Conservation (phyloP, 2,329 filamentous ascomycete genomes). For the Ceratocystis harringtonii region DNA sequence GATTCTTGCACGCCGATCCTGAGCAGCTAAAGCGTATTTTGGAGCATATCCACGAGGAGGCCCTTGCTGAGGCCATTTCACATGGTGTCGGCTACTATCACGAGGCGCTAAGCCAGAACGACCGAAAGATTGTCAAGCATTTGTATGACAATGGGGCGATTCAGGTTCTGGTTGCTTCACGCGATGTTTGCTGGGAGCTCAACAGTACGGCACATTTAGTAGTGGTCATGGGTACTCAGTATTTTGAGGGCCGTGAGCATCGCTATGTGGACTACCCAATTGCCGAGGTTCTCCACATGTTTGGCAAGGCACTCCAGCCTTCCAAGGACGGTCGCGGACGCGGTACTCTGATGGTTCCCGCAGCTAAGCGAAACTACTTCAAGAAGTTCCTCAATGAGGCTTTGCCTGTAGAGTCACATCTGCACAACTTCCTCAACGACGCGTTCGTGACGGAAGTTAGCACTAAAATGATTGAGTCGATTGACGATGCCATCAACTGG, state of each 20-base stretch:
- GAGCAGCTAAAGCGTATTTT: slow-evolving; percentile 73
- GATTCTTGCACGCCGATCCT: slow-evolving; percentile 74
- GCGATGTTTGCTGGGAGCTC: slow-evolving; percentile 94
- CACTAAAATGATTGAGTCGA: slow-evolving; percentile 87
- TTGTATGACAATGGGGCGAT: slow-evolving; percentile 81
- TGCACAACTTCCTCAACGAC: slow-evolving; percentile 84
- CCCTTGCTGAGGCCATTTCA: slow-evolving; percentile 73
- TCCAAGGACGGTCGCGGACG: slow-evolving; percentile 66
- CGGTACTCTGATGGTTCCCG: slow-evolving; percentile 91
- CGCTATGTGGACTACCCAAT: slow-evolving; percentile 93
- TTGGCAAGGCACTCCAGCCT: slow-evolving; percentile 75
- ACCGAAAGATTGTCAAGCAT: slow-evolving; percentile 88
- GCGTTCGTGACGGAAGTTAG: slow-evolving; percentile 95
- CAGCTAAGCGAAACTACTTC: slow-evolving; percentile 93
- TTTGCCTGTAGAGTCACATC: slow-evolving; percentile 83
- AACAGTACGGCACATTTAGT: slow-evolving; percentile 79
- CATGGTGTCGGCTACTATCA: slow-evolving; percentile 97
- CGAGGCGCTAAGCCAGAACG: slow-evolving; percentile 73
- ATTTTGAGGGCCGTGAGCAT: slow-evolving; percentile 91
- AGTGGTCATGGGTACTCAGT: slow-evolving; percentile 94
- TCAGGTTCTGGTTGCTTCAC: slow-evolving; percentile 59
- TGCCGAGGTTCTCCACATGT: slow-evolving; percentile 93
- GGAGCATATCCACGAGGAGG: slow-evolving; percentile 68
- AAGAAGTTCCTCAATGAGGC: slow-evolving; percentile 97
- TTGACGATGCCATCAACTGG: slow-evolving; percentile 96